Base-by-base conservation (phyloP, 345 rosid species). In the Salix purpurea region DNA sequence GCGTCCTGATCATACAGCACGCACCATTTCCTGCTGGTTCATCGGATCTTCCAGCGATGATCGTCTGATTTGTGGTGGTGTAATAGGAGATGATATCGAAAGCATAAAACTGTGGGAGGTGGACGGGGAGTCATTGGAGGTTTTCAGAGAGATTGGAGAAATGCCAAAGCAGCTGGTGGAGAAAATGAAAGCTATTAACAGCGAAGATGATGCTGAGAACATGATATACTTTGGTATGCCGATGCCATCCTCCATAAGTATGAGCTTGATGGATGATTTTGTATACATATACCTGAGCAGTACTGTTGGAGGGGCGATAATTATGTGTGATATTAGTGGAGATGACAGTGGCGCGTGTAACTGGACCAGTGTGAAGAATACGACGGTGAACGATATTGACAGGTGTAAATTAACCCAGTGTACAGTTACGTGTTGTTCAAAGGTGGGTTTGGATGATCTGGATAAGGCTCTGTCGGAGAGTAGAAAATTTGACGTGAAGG, bases 91-190 rank as follows among this genome's bases (percentile, higher is more conserved):
- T 2, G 77, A 73, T 26, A 82, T 80, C 28, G 72, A 75, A 75
- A 84, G 84, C n/a, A 75, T 94, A 72, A 85, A 81, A 39, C 21
- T 89, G 4, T 92, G 96, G 92, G 88, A 88, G 76, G 75, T 83
- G 58, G 78, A 75, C 10, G 73, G 75, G 3, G 84, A 65, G 73
- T 66, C 80, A 9, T 48, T 72, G 67, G 52, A 82, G 76, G 61
- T 16, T 50, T 70, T 75, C 46, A 77, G 73, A 26, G 86, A 84
- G 71, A 83, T 92, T 0, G 90, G 94, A 23, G 84, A 77, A 48
- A 83, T 92, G 89, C 93, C 97, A 13, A 21, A 32, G 72, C 76
- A 40, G 65, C 67, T 88, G n/a, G 73, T 85, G 36, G 84, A 80
- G 66, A 85, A 80, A 79, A 58, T 94, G 75, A 83, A 60, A 71